Conservation (phyloP, 192 early-diverging fungal species). For the Backusella sp. region DNA sequence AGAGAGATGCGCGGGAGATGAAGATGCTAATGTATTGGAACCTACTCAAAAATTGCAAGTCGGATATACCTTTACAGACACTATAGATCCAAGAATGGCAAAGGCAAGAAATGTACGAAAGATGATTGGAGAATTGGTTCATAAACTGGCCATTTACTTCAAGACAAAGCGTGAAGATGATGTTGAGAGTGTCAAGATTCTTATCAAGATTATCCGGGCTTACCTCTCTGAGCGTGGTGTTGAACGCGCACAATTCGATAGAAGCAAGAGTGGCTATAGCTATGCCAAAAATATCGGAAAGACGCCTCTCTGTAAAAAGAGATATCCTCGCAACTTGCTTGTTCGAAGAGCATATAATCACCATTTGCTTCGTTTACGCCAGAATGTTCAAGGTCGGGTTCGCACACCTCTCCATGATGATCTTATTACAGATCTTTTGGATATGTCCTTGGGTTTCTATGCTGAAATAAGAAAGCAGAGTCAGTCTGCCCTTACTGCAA, state of each 20-base stretch:
- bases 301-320: conserved; percentile 44
- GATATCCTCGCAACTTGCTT: conserved; percentile 50
- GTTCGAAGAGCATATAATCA: conserved; percentile 50
- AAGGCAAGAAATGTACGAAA: conserved; percentile 51
- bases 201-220: conserved; percentile 53
- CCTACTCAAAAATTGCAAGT: conserved; percentile 38
- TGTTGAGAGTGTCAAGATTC: conserved; percentile 68
- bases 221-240: conserved; percentile 56
- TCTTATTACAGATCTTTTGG: conserved; percentile 51
- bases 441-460: conserved; percentile 56
- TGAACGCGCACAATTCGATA: conserved; percentile 47
- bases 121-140: conserved; percentile 50
- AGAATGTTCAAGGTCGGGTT: conserved; percentile 50
- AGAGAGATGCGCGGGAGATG: conserved; percentile 11
- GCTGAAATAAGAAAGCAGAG: conserved; percentile 60
- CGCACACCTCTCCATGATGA: conserved; percentile 50
- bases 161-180: conserved; percentile 64
- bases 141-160: conserved; percentile 52
- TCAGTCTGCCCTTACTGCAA: conserved; percentile 46
- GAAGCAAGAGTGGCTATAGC: conserved; percentile 50
- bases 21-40: conserved; percentile 1
- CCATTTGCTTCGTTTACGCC: conserved; percentile 55
- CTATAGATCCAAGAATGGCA: conserved; percentile 46
- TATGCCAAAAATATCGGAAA: conserved; percentile 49
- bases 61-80: conserved; percentile 71